Percentiles rank a stretch among this genome's conserved stretches.
These are phyloP conservation scores for Alternaria panax DNA, from an alignment of 2,329 filamentous ascomycete species.

Conservation along the genomic window DNA sequence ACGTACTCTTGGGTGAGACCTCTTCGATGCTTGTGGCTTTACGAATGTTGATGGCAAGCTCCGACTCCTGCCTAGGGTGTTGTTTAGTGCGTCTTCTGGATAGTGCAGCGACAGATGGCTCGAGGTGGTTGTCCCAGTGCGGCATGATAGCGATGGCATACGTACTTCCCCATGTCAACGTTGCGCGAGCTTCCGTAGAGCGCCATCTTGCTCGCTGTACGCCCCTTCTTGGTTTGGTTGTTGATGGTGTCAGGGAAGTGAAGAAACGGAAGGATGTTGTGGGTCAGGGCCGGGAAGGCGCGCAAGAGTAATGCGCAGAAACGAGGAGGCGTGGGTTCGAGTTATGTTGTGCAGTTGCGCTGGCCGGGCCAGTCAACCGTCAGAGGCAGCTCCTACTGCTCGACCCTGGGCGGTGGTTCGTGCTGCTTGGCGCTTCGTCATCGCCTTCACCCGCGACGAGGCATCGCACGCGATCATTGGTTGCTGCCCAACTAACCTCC, in stretches of 20 bases:
- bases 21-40: constrained; percentile 73
- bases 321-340: constrained; percentile 9
- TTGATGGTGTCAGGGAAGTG: constrained; percentile 15
- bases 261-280: not conserved
- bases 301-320: constrained; percentile 16
- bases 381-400: constrained; percentile 24
- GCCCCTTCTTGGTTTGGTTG: constrained; percentile 22
- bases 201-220: constrained; percentile 39
- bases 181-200: constrained; percentile 59
- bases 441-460: constrained; percentile 27
- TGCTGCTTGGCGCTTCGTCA: constrained; percentile 37
- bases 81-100: not conserved
- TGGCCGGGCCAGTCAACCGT: constrained; percentile 13
- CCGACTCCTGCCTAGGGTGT: constrained; percentile 63
- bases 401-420: constrained; percentile 29
- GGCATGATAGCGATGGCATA: constrained; percentile 7
- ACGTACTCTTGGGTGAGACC: constrained; percentile 70
- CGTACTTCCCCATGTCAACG: constrained; percentile 69
- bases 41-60: constrained; percentile 71
- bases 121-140: not conserved
- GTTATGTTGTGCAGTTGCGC: constrained; percentile 9
- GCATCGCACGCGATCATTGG: not conserved
- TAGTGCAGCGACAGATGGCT: not conserved
- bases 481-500: constrained; percentile 1
- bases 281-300: constrained; percentile 10